phyloP scores from a whole-genome alignment of 106 monocot genomes.

The Allium fistulosum region DNA sequence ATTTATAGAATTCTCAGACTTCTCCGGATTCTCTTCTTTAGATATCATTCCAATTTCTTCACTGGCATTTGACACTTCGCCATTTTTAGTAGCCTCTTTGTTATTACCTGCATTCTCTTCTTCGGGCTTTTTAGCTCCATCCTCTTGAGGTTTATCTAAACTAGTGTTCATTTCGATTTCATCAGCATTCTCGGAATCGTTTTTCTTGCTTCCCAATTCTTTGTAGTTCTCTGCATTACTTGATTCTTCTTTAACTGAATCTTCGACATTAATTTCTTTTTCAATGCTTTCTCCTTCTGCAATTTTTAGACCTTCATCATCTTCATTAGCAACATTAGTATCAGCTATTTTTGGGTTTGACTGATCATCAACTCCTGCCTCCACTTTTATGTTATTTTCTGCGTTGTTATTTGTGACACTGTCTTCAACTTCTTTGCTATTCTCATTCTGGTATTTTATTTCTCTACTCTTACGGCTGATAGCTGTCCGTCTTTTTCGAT shows the following conservation, averaged over 20 bases:
- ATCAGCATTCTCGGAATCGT: background rate
- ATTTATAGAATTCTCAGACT: too few relatives aligned
- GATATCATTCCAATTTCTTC: too few relatives aligned
- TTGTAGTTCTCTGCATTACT: background rate
- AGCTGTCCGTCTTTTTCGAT: too few relatives aligned
- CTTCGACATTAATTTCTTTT: background rate
- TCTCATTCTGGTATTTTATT: background rate
- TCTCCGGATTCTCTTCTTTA: too few relatives aligned
- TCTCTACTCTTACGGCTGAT: background rate
- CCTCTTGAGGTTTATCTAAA: background rate
- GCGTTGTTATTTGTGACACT: background rate
- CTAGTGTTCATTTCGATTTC: background rate
- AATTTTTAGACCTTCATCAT: background rate
- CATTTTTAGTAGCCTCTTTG: too few relatives aligned
- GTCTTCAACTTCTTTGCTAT: background rate
- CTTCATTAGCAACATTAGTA: background rate
- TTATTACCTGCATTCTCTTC: too few relatives aligned
- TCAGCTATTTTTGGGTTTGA: background rate
- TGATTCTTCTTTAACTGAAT: background rate
- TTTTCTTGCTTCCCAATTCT: background rate
- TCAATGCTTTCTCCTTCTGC: background rate
- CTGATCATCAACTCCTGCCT: background rate
- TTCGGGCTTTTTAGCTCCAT: background rate
- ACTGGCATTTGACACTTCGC: too few relatives aligned
- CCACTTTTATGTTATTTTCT: background rate